Conservation (phyloP, 495 filamentous ascomycete species). For the Astrocystis sublimbata region DNA sequence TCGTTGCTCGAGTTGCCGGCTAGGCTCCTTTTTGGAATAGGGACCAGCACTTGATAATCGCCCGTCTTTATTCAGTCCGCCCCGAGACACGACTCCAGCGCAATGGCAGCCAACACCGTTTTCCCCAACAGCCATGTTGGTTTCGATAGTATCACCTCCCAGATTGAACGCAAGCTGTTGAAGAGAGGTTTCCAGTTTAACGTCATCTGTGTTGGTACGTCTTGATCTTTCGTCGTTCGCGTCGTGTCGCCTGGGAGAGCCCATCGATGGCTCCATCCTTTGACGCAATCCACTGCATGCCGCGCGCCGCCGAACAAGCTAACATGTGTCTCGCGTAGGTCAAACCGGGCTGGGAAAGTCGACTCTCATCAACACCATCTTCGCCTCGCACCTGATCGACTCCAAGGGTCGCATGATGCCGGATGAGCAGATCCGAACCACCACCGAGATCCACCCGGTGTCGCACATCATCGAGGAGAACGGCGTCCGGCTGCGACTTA, state of each 20-base stretch:
- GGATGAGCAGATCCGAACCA: conserved; percentile 88
- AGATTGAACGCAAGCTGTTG: conserved; percentile 98
- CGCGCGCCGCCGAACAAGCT: no score
- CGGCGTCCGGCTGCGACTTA: conserved; percentile 93
- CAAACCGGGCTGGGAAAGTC: conserved; percentile 99
- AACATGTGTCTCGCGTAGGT: conserved; percentile 58
- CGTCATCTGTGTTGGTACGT: conserved; percentile 98
- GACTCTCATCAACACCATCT: conserved; percentile 99
- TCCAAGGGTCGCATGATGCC: conserved; percentile 92
- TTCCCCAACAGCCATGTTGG: conserved; percentile 97
- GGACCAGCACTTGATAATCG: conserved; percentile 30
- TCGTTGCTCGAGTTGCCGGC: conserved; percentile 31
- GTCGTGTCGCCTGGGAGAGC: neutral
- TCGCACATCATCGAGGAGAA: conserved; percentile 99
- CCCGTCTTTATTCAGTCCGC: conserved; percentile 29
- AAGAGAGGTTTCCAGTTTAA: conserved; percentile 99
- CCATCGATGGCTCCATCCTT: neutral
- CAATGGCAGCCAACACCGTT: conserved; percentile 58
- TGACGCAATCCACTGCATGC: neutral
- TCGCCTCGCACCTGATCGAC: conserved; percentile 98
- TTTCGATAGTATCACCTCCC: conserved; percentile 97
- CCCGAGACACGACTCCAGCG: conserved; percentile 19
- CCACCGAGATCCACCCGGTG: conserved; percentile 95
- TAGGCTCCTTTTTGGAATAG: conserved; percentile 49
- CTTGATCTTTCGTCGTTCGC: neutral